A percentile compares a stretch with the other conserved stretches of the same genome.
phyloP scores from a whole-genome alignment of 768 basidiomycete genomes.

The Trametopsis cervina region DNA sequence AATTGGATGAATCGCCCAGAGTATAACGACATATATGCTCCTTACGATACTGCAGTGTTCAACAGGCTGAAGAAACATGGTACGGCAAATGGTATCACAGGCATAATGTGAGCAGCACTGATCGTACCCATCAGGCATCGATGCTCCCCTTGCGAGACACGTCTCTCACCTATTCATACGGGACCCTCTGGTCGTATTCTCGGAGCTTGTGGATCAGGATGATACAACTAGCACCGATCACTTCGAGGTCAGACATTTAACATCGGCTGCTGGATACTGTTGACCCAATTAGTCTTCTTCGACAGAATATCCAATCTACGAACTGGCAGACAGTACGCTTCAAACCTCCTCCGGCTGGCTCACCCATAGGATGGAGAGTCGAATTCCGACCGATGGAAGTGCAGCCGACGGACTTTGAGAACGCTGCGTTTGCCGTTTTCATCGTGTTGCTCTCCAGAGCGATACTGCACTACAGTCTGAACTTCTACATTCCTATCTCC shows the following conservation, averaged over 20 bases:
- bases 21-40: conserved; percentile 85
- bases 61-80: conserved; percentile 72
- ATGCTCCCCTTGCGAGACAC: conserved; percentile 83
- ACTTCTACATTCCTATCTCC: conserved; percentile 96
- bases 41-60: conserved; percentile 71
- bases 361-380: conserved; percentile 94
- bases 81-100: conserved; percentile 30
- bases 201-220: conserved; percentile 90
- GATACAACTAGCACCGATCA: conserved; percentile 86
- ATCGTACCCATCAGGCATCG: conserved; percentile 61
- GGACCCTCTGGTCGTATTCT: conserved; percentile 92
- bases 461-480: conserved; percentile 84
- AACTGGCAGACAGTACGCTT: conserved; percentile 99
- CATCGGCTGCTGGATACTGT: background rate
- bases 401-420: conserved; percentile 98
- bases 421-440: conserved; percentile 94
- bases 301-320: conserved; percentile 94
- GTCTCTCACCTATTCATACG: conserved; percentile 95
- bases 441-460: conserved; percentile 91
- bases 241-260: conserved; percentile 63
- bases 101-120: too few species aligned
- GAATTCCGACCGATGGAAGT: conserved; percentile 99
- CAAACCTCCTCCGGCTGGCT: conserved; percentile 94
- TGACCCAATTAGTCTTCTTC: background rate
- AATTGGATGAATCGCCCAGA: conserved; percentile 84